phyloP scores from a whole-genome alignment of 257 asterid genomes.

The Primulina eburnea region DNA sequence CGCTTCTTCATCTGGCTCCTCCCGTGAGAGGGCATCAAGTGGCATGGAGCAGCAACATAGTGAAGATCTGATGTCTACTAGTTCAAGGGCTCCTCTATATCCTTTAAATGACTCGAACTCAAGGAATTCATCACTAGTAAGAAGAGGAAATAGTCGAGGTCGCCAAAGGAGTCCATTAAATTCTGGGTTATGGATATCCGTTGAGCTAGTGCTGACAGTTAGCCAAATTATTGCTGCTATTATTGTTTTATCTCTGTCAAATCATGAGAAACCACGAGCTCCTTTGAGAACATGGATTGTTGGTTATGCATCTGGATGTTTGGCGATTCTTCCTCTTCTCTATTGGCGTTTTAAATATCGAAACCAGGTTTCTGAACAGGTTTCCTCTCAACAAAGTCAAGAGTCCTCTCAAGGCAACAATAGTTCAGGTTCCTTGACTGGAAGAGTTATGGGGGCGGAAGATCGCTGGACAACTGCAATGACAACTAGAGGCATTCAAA shows the following conservation, averaged over 20 bases:
- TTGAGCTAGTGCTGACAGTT: slow-evolving; percentile 66
- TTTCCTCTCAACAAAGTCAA: slow-evolving; percentile 49
- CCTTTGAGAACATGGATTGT: slow-evolving; percentile 76
- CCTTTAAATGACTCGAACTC: slow-evolving; percentile 58
- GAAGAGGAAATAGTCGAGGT: slow-evolving; percentile 61
- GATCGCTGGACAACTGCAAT: slow-evolving; percentile 43
- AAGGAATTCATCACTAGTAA: slow-evolving; percentile 54
- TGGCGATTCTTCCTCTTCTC: slow-evolving; percentile 75
- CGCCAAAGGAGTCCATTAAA: slow-evolving; percentile 82
- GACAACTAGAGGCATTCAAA: slow-evolving; percentile 47
- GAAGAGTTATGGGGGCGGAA: slow-evolving; percentile 51
- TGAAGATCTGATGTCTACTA: slow-evolving; percentile 64
- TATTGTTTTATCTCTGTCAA: slow-evolving; percentile 66
- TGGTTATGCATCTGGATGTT: slow-evolving; percentile 94
- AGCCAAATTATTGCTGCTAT: slow-evolving; percentile 85
- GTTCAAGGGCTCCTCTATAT: slow-evolving; percentile 46
- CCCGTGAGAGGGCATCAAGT: slow-evolving; percentile 48
- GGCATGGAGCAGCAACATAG: slow-evolving; percentile 44
- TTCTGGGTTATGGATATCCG: slow-evolving; percentile 80
- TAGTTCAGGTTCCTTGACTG: slow-evolving; percentile 45
- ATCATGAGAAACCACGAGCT: slow-evolving; percentile 74
- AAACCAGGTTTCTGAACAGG: slow-evolving; percentile 69
- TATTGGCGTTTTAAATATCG: slow-evolving; percentile 82
- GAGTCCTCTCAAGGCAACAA: slow-evolving; percentile 48
- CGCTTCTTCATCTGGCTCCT: slow-evolving; percentile 50